Percentiles rank a stretch among this genome's conserved stretches.
Conservation (phyloP, 2,329 filamentous ascomycete species). For the Beauveria australis region DNA sequence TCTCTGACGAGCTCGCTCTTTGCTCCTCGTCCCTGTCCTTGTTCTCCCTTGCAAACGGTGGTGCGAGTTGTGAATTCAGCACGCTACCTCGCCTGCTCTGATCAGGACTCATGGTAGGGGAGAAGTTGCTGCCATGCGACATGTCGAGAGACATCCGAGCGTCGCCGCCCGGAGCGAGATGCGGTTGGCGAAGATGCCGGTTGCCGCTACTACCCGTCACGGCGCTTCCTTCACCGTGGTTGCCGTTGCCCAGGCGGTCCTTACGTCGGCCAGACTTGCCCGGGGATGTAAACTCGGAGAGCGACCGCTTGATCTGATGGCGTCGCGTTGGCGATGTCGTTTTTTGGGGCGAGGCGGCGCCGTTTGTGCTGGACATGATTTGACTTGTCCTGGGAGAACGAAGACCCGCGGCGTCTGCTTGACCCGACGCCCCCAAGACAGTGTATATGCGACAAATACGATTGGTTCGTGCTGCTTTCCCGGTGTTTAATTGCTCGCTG, state of each 20-base stretch:
- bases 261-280: constrained; percentile 29
- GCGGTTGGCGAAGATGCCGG: constrained; percentile 23
- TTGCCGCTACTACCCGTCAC: constrained; percentile 13
- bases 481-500: not conserved
- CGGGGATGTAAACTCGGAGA: constrained; percentile 45
- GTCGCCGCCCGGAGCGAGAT: not conserved
- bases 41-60: not conserved
- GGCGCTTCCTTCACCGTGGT: constrained; percentile 20
- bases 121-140: constrained; percentile 35
- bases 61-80: constrained; percentile 20
- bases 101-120: constrained; percentile 34
- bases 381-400: not conserved
- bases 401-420: not conserved
- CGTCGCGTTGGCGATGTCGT: constrained; percentile 21
- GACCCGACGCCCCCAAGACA: not conserved
- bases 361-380: not conserved
- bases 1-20: constrained; percentile 16
- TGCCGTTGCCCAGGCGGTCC: constrained; percentile 23
- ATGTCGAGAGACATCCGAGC: constrained; percentile 36
- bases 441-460: not conserved
- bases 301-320: constrained; percentile 48
- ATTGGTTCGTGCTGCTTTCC: not conserved
- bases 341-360: constrained; percentile 14
- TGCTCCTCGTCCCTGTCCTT: constrained; percentile 19
- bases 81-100: constrained; percentile 36